Evolutionary conservation across 805 yeast genomes (phyloP).

Genomic region (Candida rishiriensis): DNA sequence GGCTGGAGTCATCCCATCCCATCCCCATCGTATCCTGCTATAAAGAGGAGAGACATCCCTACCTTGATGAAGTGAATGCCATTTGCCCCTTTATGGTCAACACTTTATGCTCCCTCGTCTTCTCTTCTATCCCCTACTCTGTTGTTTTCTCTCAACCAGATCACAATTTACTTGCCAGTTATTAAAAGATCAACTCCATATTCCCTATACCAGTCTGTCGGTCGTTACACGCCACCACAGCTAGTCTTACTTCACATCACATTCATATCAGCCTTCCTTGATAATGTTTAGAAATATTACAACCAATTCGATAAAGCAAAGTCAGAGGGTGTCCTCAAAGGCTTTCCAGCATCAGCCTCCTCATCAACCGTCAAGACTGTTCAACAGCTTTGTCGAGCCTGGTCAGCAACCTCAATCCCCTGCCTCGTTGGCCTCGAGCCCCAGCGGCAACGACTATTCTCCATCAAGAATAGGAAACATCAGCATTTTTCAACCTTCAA

Average conservation of each 20-base stretch:
- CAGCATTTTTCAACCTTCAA: background rate
- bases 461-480: slow-evolving; percentile 6
- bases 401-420: slow-evolving; percentile 4
- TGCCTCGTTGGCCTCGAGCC: no score
- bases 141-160: background rate
- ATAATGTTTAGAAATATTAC: slow-evolving; percentile 30
- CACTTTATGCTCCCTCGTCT: no score
- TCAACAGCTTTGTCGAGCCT: slow-evolving; percentile 18
- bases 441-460: background rate
- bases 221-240: background rate
- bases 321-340: slow-evolving; percentile 30
- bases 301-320: slow-evolving; percentile 27
- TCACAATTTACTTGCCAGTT: background rate
- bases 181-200: background rate
- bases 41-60: no score
- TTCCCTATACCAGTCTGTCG: background rate
- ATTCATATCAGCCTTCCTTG: background rate
- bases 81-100: no score
- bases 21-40: no score
- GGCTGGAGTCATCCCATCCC: no score
- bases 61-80: no score
- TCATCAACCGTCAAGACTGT: slow-evolving; percentile 20
- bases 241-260: background rate
- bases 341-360: slow-evolving; percentile 28
- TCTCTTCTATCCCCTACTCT: background rate